A percentile compares a stretch with the other conserved stretches of the same genome.
These are phyloP conservation scores for Rossbeevera mucosa DNA, from an alignment of 768 basidiomycete species.

Conservation along the genomic window DNA sequence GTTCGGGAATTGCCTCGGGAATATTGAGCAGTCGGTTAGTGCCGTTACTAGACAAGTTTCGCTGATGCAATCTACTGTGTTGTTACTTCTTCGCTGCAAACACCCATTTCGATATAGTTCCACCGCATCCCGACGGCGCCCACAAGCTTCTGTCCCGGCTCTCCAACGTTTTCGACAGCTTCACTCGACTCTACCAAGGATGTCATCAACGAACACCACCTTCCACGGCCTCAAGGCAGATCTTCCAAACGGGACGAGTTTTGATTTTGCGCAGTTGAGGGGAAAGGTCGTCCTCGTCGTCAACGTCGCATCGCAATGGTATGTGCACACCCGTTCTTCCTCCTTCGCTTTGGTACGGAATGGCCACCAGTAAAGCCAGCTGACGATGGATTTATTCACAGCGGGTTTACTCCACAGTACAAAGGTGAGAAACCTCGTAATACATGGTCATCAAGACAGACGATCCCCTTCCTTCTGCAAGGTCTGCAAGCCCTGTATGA, in stretches of 20 bases:
- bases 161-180: constrained; percentile 9
- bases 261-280: constrained; percentile 63
- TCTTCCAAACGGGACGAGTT: constrained; percentile 49
- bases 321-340: not conserved
- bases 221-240: constrained; percentile 73
- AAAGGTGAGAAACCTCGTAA: too few species aligned
- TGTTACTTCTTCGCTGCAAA: too few species aligned
- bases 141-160: not conserved
- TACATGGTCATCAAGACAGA: too few species aligned
- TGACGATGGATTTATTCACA: constrained; percentile 25
- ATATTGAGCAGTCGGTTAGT: too few species aligned
- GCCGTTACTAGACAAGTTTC: too few species aligned
- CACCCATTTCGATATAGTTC: not conserved
- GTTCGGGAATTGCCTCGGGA: not conserved
- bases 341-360: not conserved
- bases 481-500: constrained; percentile 80
- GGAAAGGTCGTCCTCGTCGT: constrained; percentile 78
- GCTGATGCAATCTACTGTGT: too few species aligned
- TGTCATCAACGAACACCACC: constrained; percentile 26
- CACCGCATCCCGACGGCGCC: not conserved
- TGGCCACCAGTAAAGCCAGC: not conserved
- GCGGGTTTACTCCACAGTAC: constrained; percentile 84
- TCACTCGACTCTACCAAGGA: constrained; percentile 12
- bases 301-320: constrained; percentile 74
- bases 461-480: constrained; percentile 13